Evolutionary conservation across 257 asterid genomes (phyloP), one percentile per base, ranked within the genome.

Genomic region (Solanum chiquidenum): DNA sequence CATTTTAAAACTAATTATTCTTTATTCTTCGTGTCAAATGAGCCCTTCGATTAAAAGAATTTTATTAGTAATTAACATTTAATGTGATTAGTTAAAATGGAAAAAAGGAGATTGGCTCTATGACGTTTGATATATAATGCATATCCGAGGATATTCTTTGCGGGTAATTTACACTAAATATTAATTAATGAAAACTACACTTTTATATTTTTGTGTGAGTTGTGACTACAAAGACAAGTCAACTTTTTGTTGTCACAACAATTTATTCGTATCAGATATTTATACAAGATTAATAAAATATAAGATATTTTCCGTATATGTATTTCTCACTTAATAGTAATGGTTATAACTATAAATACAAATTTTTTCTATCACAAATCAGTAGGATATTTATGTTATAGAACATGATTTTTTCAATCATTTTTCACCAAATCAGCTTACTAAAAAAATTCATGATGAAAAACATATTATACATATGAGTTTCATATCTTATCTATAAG

Each of bases 111-210:
- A 23, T 71, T 62, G 55, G 37, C 14, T 16, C 21, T 18, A 76
- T 35, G 58, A 64, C 46, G 58, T 89, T 34, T 37, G 79, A 49
- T 44, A 16, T 6, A 55, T 0, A 21, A 74, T 68, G 89, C 27
- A 88, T 88, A 90, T 90, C 71, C 92, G 2, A 27, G 89, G 25
- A 88, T 90, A 88, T 90, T n/a, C 92, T 68, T 77, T 87, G 49
- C 7, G 23, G 64, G 31, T 37, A 11, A 64, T n/a, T 35, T 33
- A 38, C 27, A 79, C 46, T 44, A 12, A 60, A 46, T 18, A 9
- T 82, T 82, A 82, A 82, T 80, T 49, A 52, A 10, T 18, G 20
- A 82, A 82, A 82, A 82, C 42, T 82, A 49, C 23, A 16, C 42
- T 44, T 79, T 44, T 82, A 82, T 62, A 16, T 25, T 44, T 44